Conservation (phyloP, 768 basidiomycete species). For the Gautieria morchelliformis region DNA sequence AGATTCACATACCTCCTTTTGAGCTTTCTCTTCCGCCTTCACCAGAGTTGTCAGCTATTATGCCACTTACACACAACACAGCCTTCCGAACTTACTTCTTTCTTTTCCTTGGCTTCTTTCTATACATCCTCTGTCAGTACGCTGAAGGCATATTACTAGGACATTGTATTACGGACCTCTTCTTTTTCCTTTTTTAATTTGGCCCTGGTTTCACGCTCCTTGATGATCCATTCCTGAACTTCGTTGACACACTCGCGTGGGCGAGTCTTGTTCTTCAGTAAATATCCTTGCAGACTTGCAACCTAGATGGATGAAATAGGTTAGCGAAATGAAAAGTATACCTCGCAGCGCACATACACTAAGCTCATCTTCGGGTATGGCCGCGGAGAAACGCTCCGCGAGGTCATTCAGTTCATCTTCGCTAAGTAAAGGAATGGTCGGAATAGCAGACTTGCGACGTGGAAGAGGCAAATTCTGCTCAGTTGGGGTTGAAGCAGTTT, state of each 20-base stretch:
- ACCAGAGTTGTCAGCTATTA: neutral
- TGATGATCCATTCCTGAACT: slow-evolving; percentile 61
- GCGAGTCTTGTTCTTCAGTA: slow-evolving; percentile 85
- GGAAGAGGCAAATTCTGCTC: slow-evolving; percentile 59
- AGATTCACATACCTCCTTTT: slow-evolving; percentile 41
- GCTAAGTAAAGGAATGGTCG: slow-evolving; percentile 57
- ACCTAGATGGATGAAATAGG: slow-evolving; percentile 39
- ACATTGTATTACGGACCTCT: slow-evolving; percentile 27
- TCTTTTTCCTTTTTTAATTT: slow-evolving; percentile 73
- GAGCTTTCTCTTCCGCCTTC: slow-evolving; percentile 50
- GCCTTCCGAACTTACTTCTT: slow-evolving; percentile 35
- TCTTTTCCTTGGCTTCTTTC: slow-evolving; percentile 76
- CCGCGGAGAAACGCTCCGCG: slow-evolving; percentile 72
- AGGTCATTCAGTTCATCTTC: slow-evolving; percentile 70
- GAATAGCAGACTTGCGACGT: slow-evolving; percentile 49
- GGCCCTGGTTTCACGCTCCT: slow-evolving; percentile 76
- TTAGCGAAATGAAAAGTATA: neutral
- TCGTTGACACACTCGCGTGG: slow-evolving; percentile 79
- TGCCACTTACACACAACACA: slow-evolving; percentile 2
- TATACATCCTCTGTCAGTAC: slow-evolving; percentile 20
- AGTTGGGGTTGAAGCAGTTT: slow-evolving; percentile 19
- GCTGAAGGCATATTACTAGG: neutral
- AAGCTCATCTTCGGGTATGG: slow-evolving; percentile 80
- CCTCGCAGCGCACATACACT: slow-evolving; percentile 44
- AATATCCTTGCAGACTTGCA: slow-evolving; percentile 75